Evolutionary conservation across 2,329 filamentous ascomycete genomes (phyloP), one percentile per base, ranked within the genome.

Genomic region (Stachybotrys elegans): DNA sequence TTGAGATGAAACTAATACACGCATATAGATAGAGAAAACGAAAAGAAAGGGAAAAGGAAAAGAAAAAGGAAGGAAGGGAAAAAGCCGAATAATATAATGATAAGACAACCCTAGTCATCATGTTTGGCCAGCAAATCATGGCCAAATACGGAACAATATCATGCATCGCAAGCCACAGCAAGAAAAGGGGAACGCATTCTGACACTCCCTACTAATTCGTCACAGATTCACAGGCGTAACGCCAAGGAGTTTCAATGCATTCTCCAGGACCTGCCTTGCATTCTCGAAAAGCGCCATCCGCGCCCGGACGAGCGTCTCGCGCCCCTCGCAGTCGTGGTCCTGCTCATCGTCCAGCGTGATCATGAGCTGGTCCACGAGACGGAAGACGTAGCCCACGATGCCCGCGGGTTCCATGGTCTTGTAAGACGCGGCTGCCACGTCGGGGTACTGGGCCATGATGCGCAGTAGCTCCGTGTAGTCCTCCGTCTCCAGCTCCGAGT

Each of bases 341-440:
- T 55, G 57, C 6, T 57, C 56, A n/a, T 51, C 35, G 70, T 81
- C 64, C 72, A 83, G 68, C 0, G 51, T 53, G n/a, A n/a, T n/a
- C n/a, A n/a, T n/a, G 0, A 11, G 0, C 1, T 56, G 49, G 3
- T 58, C 53, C 0, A 48, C 32, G 0, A 59, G 13, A 1, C 57
- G 49, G 0, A 23, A 4, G 1, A 86, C 65, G 55, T 86, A 86
- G 2, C 73, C 79, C 22, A 86, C 65, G n/a, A 85, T 73, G 0
- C 79, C 83, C 3, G 79, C 73, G 0, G 83, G 81, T 54, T 86
- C 83, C 20, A 0, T 82, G 82, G 47, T 82, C 79, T 48, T 77
- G 56, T n/a, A n/a, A n/a, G n/a, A n/a, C n/a, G n/a, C n/a, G n/a
- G n/a, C n/a, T 31, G 83, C 74, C 2, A 81, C 75, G 46, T 86